These are phyloP conservation scores for Arthroderma uncinatum DNA, from an alignment of 2,329 filamentous ascomycete species.

Conservation along the genomic window DNA sequence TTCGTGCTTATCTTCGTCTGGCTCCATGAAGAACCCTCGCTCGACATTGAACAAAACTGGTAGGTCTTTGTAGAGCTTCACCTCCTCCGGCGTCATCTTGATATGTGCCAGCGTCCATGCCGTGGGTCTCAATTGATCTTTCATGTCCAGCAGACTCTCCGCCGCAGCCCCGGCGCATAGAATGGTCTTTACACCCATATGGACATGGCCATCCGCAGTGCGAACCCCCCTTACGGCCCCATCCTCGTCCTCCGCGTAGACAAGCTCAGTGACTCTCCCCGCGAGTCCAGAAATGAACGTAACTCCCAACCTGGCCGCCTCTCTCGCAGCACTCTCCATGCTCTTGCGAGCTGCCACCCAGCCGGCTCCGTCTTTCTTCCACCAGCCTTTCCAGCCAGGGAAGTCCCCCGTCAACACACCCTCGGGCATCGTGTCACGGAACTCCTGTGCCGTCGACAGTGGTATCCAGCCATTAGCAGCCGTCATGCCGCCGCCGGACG, in stretches of 20 bases:
- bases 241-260: constrained; percentile 26
- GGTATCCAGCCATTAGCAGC: background rate
- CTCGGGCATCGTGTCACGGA: background rate
- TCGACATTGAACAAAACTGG: constrained; percentile 42
- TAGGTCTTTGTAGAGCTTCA: constrained; percentile 35
- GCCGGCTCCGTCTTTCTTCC: background rate
- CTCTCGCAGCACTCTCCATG: background rate
- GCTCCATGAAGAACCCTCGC: constrained; percentile 41
- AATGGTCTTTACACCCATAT: constrained; percentile 37
- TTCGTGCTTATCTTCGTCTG: constrained; percentile 32
- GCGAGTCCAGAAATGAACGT: constrained; percentile 35
- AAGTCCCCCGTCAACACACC: background rate
- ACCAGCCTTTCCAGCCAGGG: background rate
- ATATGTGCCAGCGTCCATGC: constrained; percentile 46
- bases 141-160: constrained; percentile 39
- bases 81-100: constrained; percentile 38
- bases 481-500: background rate
- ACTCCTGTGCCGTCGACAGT: background rate
- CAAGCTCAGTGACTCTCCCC: constrained; percentile 31
- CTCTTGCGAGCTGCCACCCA: background rate
- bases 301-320: constrained; percentile 27
- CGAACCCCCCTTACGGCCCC: constrained; percentile 32
- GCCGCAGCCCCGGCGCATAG: constrained; percentile 42
- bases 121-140: constrained; percentile 43
- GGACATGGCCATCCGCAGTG: constrained; percentile 33